A percentile compares a stretch with the other conserved stretches of the same genome.
Conservation (phyloP, 2,329 filamentous ascomycete genomes). For the Aspergillus sp. region DNA sequence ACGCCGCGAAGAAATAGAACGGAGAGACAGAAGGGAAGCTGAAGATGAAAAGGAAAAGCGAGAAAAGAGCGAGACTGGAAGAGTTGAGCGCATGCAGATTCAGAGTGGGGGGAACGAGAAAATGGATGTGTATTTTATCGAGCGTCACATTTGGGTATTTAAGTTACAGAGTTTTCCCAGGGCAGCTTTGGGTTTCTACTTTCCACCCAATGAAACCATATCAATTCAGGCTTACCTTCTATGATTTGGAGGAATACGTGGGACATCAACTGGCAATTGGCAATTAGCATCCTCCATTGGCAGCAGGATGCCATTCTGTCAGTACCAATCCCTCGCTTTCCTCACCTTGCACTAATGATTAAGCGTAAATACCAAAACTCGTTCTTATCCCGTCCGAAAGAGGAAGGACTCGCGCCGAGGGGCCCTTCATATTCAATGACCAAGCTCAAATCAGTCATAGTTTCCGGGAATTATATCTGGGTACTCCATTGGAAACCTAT, state of each 20-base stretch:
- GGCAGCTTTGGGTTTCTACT: slow-evolving; percentile 8
- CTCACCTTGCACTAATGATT: not conserved
- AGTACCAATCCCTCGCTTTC: not conserved
- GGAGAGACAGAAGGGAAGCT: slow-evolving; percentile 22
- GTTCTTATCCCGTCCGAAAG: slow-evolving; percentile 7
- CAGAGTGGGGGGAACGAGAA: slow-evolving; percentile 19
- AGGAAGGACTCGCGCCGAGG: slow-evolving; percentile 14
- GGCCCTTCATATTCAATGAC: not conserved
- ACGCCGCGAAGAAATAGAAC: slow-evolving; percentile 23
- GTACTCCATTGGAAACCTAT: no score
- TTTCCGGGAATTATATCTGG: not conserved
- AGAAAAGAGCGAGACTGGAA: slow-evolving; percentile 15
- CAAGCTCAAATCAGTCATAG: not conserved
- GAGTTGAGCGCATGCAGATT: slow-evolving; percentile 20
- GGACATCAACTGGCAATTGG: not conserved
- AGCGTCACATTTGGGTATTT: slow-evolving; percentile 9
- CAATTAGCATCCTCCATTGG: not conserved
- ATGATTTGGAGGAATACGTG: not conserved
- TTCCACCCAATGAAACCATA: slow-evolving; percentile 8
- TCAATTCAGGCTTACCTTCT: slow-evolving; percentile 5
- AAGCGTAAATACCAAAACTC: not conserved
- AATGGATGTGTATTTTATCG: slow-evolving; percentile 13
- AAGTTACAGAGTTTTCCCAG: slow-evolving; percentile 8
- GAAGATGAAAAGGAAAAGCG: slow-evolving; percentile 10
- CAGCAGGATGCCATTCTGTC: not conserved